Conservation (phyloP, 1,284 basidiomycete species). For the Apiotrichum veenhuisii region DNA sequence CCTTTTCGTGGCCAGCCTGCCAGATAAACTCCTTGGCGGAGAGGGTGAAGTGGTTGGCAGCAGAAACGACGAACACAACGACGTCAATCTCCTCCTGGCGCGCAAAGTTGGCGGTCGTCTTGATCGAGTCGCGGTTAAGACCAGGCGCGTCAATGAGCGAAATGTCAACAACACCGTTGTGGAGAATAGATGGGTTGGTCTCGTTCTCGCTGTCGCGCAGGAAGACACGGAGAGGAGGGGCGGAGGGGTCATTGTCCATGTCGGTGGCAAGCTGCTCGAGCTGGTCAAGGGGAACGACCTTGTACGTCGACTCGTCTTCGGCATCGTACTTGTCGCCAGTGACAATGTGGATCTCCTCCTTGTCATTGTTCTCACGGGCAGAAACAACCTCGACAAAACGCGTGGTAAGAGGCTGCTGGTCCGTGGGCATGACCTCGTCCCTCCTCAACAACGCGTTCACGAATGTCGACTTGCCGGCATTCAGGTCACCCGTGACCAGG, state of each 20-base stretch:
- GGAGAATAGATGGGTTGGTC: conserved; percentile 75
- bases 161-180: conserved; percentile 95
- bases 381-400: conserved; percentile 97
- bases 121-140: conserved; percentile 89
- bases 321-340: conserved; percentile 62
- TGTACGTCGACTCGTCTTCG: conserved; percentile 71
- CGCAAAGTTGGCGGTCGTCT: conserved; percentile 93
- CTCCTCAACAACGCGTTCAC: conserved; percentile 89
- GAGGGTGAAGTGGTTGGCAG: conserved; percentile 98
- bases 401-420: conserved; percentile 97
- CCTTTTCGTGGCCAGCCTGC: conserved; percentile 94
- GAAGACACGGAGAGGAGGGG: conserved; percentile 76
- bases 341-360: conserved; percentile 49
- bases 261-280: conserved; percentile 71
- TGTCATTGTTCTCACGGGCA: conserved; percentile 68
- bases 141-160: conserved; percentile 98
- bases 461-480: conserved; percentile 97
- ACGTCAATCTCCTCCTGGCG: conserved; percentile 99
- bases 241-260: conserved; percentile 65
- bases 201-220: conserved; percentile 65
- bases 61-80: conserved; percentile 95
- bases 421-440: conserved; percentile 83
- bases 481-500: conserved; percentile 97
- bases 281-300: conserved; percentile 63
- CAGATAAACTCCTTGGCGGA: conserved; percentile 92